Base-by-base conservation (phyloP, 1,284 basidiomycete species). In the Gymnopus androsaceus region DNA sequence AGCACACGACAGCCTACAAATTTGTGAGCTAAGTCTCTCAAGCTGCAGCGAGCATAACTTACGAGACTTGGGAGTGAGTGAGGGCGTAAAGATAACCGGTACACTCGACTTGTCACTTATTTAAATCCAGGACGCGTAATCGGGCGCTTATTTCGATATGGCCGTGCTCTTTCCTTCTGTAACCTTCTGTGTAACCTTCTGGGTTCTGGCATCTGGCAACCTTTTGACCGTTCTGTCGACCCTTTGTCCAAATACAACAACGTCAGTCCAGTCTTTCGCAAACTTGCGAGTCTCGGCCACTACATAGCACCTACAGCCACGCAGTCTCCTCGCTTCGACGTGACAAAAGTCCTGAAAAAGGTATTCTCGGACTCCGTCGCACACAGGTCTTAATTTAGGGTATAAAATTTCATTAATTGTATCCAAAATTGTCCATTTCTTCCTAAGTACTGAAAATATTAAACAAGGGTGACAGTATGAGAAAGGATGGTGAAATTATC, bases 101-200 rank as follows among this genome's bases (percentile, higher is more conserved):
- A n/a, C n/a, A n/a, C n/a, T n/a, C n/a, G n/a, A n/a, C n/a, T n/a
- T n/a, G n/a, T n/a, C n/a, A n/a, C n/a, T 42, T 54, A 46, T 54
- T 46, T 54, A 54, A 45, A 45, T 15, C 27, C 41, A 33, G 52
- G 52, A 54, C 52, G 52, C 52, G 52, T 54, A 44, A 54, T 41
- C 52, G 41, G n/a, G n/a, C n/a, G n/a, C n/a, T n/a, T n/a, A n/a
- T n/a, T n/a, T n/a, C n/a, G n/a, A n/a, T n/a, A n/a, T n/a, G n/a
- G n/a, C n/a, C n/a, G n/a, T n/a, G n/a, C n/a, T n/a, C n/a, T n/a
- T 42, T 42, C 38, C 19, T 15, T 38, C 37, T 38, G 38, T n/a
- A 37, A n/a, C 19, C 36, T 14, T 6, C 36, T 37, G n/a, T n/a
- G n/a, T n/a, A n/a, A n/a, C n/a, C n/a, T n/a, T n/a, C n/a, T n/a